A percentile compares a stretch with the other conserved stretches of the same genome.
Conservation (phyloP, 306 rosid species). For the Glycine tomentella region DNA sequence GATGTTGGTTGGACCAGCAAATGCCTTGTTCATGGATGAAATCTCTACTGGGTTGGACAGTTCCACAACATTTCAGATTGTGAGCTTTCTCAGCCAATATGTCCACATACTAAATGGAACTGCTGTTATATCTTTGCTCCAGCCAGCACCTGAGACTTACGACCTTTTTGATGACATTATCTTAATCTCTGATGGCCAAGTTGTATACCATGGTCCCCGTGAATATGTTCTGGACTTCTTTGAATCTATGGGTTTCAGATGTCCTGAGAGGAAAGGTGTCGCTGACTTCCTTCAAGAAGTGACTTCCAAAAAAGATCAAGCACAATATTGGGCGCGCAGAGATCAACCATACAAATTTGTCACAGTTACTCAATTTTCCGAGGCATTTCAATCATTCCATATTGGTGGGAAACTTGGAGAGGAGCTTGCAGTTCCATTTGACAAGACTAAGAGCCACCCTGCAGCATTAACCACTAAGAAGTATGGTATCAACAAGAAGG, state of each 20-base stretch:
- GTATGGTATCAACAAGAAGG: constrained; percentile 56
- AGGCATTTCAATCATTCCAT: constrained; percentile 60
- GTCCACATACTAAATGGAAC: constrained; percentile 49
- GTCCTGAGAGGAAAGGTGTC: constrained; percentile 66
- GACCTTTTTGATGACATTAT: constrained; percentile 68
- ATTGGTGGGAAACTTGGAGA: constrained; percentile 51
- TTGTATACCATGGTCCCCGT: constrained; percentile 70
- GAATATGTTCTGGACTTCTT: constrained; percentile 64
- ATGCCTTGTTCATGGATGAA: constrained; percentile 69
- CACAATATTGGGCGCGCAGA: constrained; percentile 59
- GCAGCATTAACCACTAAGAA: constrained; percentile 61
- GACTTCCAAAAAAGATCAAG: constrained; percentile 68
- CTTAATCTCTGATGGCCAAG: constrained; percentile 63
- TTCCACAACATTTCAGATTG: constrained; percentile 68
- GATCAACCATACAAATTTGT: constrained; percentile 57
- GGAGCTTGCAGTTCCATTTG: constrained; percentile 59
- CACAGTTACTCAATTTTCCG: constrained; percentile 57
- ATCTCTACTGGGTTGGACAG: constrained; percentile 75
- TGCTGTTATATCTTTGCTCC: constrained; percentile 59
- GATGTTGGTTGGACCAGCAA: constrained; percentile 69
- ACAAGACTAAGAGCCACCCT: constrained; percentile 63
- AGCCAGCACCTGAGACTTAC: constrained; percentile 73
- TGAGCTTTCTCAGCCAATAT: constrained; percentile 57
- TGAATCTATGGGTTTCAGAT: constrained; percentile 62
- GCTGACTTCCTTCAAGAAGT: constrained; percentile 77